A percentile compares a stretch with the other conserved stretches of the same genome.
Evolutionary conservation across 2,329 filamentous ascomycete genomes (phyloP).

Genomic region (Scopulariopsis brevicaulis): DNA sequence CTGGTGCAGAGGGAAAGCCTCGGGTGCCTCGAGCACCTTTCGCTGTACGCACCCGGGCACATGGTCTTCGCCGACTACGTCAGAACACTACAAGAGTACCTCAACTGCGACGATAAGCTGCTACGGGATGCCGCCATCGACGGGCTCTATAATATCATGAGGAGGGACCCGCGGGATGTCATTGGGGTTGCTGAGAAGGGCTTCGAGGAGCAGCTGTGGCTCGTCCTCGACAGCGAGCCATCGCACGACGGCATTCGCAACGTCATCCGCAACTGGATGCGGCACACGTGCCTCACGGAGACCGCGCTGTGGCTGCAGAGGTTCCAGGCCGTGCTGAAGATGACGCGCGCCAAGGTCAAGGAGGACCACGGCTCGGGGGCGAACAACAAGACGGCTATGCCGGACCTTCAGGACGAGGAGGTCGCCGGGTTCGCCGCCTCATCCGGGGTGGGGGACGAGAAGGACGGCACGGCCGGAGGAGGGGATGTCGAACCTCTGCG

Average conservation of each 20-base stretch:
- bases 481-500: slow-evolving; percentile 65
- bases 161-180: slow-evolving; percentile 76
- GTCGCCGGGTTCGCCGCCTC: slow-evolving; percentile 89
- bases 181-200: slow-evolving; percentile 63
- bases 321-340: slow-evolving; percentile 80
- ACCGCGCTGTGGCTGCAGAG: slow-evolving; percentile 79
- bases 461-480: slow-evolving; percentile 26
- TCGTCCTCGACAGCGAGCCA: slow-evolving; percentile 69
- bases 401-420: slow-evolving; percentile 92
- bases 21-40: slow-evolving; percentile 79
- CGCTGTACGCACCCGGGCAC: slow-evolving; percentile 79
- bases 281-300: slow-evolving; percentile 73
- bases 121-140: slow-evolving; percentile 75
- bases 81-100: slow-evolving; percentile 63
- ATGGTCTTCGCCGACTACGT: slow-evolving; percentile 81
- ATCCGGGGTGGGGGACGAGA: slow-evolving; percentile 46
- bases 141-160: slow-evolving; percentile 90
- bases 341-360: slow-evolving; percentile 61
- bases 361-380: slow-evolving; percentile 25
- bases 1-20: slow-evolving; percentile 67
- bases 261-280: slow-evolving; percentile 86
- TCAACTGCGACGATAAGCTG: slow-evolving; percentile 56
- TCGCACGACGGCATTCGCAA: slow-evolving; percentile 71
- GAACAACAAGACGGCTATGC: slow-evolving; percentile 34
- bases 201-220: slow-evolving; percentile 86